A percentile compares a stretch with the other conserved stretches of the same genome.
These are phyloP conservation scores for Debaryomycetaceae sp. DNA, from an alignment of 1,139 yeast species.

Conservation along the genomic window DNA sequence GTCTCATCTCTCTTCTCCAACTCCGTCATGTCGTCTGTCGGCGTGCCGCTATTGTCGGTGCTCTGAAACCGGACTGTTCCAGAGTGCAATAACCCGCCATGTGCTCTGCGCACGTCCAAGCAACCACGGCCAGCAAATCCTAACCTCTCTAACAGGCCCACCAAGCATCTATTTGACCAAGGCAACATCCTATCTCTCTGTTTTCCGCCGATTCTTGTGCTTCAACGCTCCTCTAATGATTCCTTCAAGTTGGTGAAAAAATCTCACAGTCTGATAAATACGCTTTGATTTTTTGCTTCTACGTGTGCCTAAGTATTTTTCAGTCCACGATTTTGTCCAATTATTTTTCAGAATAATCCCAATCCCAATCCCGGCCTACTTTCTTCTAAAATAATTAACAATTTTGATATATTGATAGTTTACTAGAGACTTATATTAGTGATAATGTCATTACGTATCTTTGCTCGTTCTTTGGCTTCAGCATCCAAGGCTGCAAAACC, in stretches of 20 bases:
- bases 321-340: slow-evolving; percentile 4
- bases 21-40: slow-evolving; percentile 46
- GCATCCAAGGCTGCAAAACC: slow-evolving; percentile 65
- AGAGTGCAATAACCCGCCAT: not conserved
- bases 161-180: slow-evolving; percentile 11
- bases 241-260: not conserved
- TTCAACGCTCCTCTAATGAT: not conserved
- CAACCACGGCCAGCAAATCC: slow-evolving; percentile 1
- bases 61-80: slow-evolving; percentile 10
- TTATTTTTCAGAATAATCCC: slow-evolving; percentile 3
- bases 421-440: slow-evolving; percentile 4
- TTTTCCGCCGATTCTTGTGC: not conserved
- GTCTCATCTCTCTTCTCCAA: slow-evolving; percentile 77
- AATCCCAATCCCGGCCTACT: slow-evolving; percentile 3
- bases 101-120: slow-evolving; percentile 1
- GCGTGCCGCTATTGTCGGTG: slow-evolving; percentile 4
- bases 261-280: not conserved
- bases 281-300: not conserved
- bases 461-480: slow-evolving; percentile 69
- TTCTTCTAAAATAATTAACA: not conserved
- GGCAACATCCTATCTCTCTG: slow-evolving; percentile 9
- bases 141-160: not conserved
- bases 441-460: slow-evolving; percentile 62
- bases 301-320: not conserved
- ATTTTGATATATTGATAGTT: not conserved